Evolutionary conservation across 176 grass and related monocot species (phyloP).

Genomic region (Bothriochloa decipiens): DNA sequence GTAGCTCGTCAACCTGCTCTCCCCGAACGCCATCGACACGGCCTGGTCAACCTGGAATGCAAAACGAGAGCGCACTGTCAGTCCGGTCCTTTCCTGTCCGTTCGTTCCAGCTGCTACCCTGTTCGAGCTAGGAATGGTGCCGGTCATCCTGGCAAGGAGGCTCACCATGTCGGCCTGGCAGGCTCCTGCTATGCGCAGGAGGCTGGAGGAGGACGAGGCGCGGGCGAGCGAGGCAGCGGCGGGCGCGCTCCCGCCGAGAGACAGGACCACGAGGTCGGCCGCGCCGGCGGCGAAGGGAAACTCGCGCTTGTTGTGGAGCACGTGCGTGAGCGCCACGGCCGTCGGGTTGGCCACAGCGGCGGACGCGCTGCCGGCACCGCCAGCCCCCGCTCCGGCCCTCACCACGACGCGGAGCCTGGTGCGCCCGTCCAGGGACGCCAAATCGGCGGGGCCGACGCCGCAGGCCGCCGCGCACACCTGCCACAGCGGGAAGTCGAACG

Average conservation of each 20-base stretch:
- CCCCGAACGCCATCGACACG: conserved; percentile 78
- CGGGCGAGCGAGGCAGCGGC: neutral
- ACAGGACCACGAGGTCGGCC: conserved; percentile 70
- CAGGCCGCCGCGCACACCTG: conserved; percentile 69
- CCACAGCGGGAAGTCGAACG: conserved; percentile 84
- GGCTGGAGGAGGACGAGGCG: conserved; percentile 41
- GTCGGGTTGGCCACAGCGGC: conserved; percentile 57
- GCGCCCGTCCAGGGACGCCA: conserved; percentile 57
- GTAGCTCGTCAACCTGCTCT: conserved; percentile 66
- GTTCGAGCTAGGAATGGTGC: neutral
- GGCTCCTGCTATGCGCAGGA: conserved; percentile 63
- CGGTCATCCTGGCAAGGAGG: neutral
- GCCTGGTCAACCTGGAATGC: conserved; percentile 76
- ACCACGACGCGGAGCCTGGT: conserved; percentile 50
- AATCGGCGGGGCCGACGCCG: conserved; percentile 39
- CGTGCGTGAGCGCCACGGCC: conserved; percentile 69
- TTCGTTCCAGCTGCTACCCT: too few relatives aligned
- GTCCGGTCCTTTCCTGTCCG: neutral
- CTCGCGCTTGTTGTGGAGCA: conserved; percentile 80
- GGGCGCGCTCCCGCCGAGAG: conserved; percentile 53
- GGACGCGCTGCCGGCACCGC: neutral
- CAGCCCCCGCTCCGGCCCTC: neutral
- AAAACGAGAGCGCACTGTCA: neutral
- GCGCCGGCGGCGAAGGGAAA: conserved; percentile 70
- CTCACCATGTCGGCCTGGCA: conserved; percentile 79